A percentile compares a stretch with the other conserved stretches of the same genome.
Evolutionary conservation across 495 filamentous ascomycete genomes (phyloP).

Genomic region (Annulohypoxylon bovei): DNA sequence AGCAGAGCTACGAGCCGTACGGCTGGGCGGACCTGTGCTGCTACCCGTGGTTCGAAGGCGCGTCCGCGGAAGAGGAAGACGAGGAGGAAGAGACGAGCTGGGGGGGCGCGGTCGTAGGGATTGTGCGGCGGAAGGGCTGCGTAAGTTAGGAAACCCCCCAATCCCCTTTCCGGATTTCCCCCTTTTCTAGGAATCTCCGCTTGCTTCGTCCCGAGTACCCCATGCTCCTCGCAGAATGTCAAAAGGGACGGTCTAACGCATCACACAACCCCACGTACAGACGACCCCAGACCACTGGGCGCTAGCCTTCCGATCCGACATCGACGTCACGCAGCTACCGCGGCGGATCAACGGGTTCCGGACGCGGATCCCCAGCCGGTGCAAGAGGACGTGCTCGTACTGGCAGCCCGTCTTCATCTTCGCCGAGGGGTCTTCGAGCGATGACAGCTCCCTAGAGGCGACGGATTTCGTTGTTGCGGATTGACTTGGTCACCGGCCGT

Average conservation of each 20-base stretch:
- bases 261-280: background rate
- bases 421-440: background rate
- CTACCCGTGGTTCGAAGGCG: background rate
- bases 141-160: conserved; percentile 15
- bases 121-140: conserved; percentile 29
- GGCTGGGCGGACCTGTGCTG: conserved; percentile 9
- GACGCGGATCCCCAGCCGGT: conserved; percentile 20
- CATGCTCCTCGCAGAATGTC: too few species aligned
- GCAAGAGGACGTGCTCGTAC: background rate
- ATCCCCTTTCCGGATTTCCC: background rate
- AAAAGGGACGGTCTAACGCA: background rate
- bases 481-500: background rate
- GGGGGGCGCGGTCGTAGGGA: conserved; percentile 22
- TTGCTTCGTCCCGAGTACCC: too few species aligned
- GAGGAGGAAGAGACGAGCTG: background rate
- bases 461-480: background rate
- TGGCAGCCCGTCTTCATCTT: conserved; percentile 2
- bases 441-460: background rate
- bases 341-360: conserved; percentile 24
- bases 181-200: too few species aligned
- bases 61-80: background rate
- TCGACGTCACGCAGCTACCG: conserved; percentile 29
- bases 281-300: conserved; percentile 26
- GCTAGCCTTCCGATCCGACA: conserved; percentile 20
- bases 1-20: conserved; percentile 2